Base-by-base conservation (phyloP, 208 protist genomes). In the Wallacemonas sp. region DNA sequence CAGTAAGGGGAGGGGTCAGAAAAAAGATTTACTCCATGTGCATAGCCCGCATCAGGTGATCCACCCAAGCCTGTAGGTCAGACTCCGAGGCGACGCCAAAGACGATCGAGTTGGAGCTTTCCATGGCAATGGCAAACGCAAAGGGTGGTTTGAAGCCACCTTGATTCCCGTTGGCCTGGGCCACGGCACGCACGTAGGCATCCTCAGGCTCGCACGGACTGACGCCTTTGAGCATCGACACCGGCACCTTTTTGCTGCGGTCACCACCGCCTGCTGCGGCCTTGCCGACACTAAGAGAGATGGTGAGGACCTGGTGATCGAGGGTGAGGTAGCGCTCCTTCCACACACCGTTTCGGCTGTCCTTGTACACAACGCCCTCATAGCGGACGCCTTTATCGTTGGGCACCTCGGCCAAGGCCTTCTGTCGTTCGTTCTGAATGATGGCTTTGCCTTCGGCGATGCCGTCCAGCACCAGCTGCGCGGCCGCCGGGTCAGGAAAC, bases 311-410 rank as follows among this genome's bases (percentile, higher is more conserved):
- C 26, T 72, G 73, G 36, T 84, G 74, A 2, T 69, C 72, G 1
- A 94, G 61, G 29, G 76, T 58, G 2, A 92, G 69, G 61, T 93
- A 85, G 12, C 88, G 85, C 56, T 95, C 86, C 73, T 95, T 95
- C 89, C 89, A 95, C 1, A 78, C 64, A n/a, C 82, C 80, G 36
- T 80, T 85, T n/a, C 44, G 68, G 41, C 65, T 81, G 57, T 83
- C 80, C 72, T 96, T 96, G 71, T 88, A 92, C n/a, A 96, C 80
- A 2, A 83, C 72, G 6, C 90, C 82, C 60, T 96, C 87, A 60
- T 85, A 88, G 1, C 71, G 81, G 2, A 76, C 69, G 21, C n/a
- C n/a, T n/a, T 56, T 47, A 30, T 32, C 52, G 38, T 71, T 47
- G 1, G 57, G 36, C 1, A 88, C 75, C 33, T 83, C 80, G 17